Evolutionary conservation across 2,329 filamentous ascomycete species (phyloP).

Genomic region (Chaetomiaceae sp.): DNA sequence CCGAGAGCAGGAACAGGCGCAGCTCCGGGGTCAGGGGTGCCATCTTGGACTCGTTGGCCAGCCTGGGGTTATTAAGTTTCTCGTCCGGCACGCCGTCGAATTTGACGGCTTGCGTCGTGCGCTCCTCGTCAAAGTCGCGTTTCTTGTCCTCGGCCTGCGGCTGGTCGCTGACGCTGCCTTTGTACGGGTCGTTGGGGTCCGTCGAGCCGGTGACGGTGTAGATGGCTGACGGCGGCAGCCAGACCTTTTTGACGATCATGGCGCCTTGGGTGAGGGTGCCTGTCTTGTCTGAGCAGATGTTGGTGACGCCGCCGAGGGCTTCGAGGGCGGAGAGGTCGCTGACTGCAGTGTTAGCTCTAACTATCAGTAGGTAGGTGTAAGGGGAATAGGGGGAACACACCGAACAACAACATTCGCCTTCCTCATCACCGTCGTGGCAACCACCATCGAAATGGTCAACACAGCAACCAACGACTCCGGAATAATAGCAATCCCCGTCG

Average conservation of each 20-base stretch:
- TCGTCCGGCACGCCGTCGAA: conserved; percentile 57
- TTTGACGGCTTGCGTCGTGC: conserved; percentile 55
- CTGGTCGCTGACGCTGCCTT: conserved; percentile 43
- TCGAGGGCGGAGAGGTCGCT: conserved; percentile 62
- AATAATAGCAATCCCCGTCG: conserved; percentile 59
- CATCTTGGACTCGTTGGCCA: conserved; percentile 33
- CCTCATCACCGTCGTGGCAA: conserved; percentile 61
- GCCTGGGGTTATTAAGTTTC: conserved; percentile 40
- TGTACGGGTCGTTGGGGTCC: conserved; percentile 57
- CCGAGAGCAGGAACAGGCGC: conserved; percentile 48
- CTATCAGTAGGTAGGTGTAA: not conserved
- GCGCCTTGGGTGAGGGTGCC: conserved; percentile 65
- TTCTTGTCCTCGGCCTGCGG: conserved; percentile 31
- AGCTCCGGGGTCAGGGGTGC: conserved; percentile 47
- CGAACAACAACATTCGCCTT: conserved; percentile 62
- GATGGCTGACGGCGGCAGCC: conserved; percentile 54
- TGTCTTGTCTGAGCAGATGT: conserved; percentile 71
- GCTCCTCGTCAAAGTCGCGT: conserved; percentile 56
- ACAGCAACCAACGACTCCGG: conserved; percentile 65
- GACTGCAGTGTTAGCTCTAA: not conserved
- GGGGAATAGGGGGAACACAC: conserved; percentile 18
- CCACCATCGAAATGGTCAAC: conserved; percentile 66
- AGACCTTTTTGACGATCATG: conserved; percentile 65
- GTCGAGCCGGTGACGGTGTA: conserved; percentile 60
- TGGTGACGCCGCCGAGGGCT: conserved; percentile 65